Percentiles rank a stretch among this genome's conserved stretches.
These are phyloP conservation scores for Stropharia rugosoannulata DNA, from an alignment of 768 basidiomycete species.

Conservation along the genomic window DNA sequence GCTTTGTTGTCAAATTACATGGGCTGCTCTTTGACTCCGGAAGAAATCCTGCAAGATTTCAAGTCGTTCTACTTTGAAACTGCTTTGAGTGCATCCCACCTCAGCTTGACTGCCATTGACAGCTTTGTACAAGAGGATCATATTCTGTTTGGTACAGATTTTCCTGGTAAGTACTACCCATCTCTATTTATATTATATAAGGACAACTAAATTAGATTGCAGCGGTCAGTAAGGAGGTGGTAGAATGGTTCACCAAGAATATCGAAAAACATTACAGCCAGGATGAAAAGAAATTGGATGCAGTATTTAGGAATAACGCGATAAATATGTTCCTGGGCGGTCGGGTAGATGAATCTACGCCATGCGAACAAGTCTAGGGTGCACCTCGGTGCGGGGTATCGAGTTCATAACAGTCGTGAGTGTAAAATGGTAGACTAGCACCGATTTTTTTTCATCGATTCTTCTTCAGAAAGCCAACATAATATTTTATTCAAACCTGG, in stretches of 20 bases:
- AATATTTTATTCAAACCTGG: slow-evolving; percentile 57
- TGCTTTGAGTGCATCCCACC: slow-evolving; percentile 58
- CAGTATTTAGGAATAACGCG: slow-evolving; percentile 50
- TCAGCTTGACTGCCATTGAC: slow-evolving; percentile 50
- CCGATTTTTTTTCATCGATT: not conserved
- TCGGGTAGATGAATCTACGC: not conserved
- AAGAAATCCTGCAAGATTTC: slow-evolving; percentile 71
- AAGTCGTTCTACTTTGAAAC: slow-evolving; percentile 73
- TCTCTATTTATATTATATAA: not conserved
- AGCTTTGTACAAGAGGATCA: slow-evolving; percentile 47
- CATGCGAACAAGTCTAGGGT: not conserved
- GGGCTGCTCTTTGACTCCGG: slow-evolving; percentile 62
- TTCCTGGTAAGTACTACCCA: slow-evolving; percentile 59
- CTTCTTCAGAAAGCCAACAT: slow-evolving; percentile 52
- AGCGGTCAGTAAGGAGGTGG: slow-evolving; percentile 61
- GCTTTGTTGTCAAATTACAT: slow-evolving; percentile 68
- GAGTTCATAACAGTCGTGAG: not conserved
- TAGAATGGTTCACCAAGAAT: slow-evolving; percentile 60
- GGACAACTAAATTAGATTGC: not conserved
- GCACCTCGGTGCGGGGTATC: not conserved
- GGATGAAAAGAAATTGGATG: slow-evolving; percentile 37
- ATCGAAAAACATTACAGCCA: slow-evolving; percentile 46
- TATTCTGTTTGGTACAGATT: slow-evolving; percentile 74
- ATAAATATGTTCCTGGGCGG: slow-evolving; percentile 38
- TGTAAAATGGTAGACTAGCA: not conserved